phyloP scores from a whole-genome alignment of 2,329 filamentous ascomycete genomes.

The Clarireedia hainanense region DNA sequence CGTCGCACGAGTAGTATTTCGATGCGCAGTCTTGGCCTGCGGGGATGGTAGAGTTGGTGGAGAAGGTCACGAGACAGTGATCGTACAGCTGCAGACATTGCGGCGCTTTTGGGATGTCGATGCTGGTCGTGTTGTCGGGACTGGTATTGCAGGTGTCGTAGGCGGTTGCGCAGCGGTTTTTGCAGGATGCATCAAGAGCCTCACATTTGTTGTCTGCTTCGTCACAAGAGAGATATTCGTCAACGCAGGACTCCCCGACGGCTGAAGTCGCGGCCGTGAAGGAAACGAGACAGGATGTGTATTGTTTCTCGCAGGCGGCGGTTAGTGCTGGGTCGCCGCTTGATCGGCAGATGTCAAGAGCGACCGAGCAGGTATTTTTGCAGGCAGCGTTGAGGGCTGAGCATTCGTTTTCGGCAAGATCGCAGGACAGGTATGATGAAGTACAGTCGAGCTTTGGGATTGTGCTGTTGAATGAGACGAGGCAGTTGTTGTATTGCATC shows the following conservation, averaged over 20 bases:
- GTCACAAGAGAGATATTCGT: neutral
- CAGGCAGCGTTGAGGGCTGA: conserved; percentile 4
- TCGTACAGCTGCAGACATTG: conserved; percentile 11
- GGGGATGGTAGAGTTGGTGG: conserved; percentile 2
- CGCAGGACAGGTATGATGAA: neutral
- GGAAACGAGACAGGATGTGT: conserved; percentile 8
- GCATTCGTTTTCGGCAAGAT: conserved; percentile 6
- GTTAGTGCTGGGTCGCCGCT: conserved; percentile 6
- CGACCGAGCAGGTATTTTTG: conserved; percentile 13
- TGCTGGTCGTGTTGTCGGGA: conserved; percentile 7
- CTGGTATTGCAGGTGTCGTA: conserved; percentile 10
- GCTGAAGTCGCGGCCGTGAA: conserved; percentile 4
- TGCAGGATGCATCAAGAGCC: neutral
- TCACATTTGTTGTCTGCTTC: neutral
- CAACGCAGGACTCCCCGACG: conserved; percentile 1
- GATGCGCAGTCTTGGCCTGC: conserved; percentile 3
- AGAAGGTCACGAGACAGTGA: conserved; percentile 12
- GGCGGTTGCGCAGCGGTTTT: conserved; percentile 12
- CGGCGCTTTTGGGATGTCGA: neutral
- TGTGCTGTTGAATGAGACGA: neutral
- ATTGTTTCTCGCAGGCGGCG: conserved; percentile 5
- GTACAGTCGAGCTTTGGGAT: neutral
- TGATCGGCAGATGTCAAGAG: conserved; percentile 8
- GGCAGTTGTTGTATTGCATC: conserved; percentile 7
- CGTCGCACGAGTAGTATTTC: neutral